Percentiles rank a stretch among this genome's conserved stretches.
phyloP scores from a whole-genome alignment of 805 yeast genomes.

The Myxozyma udenii region DNA sequence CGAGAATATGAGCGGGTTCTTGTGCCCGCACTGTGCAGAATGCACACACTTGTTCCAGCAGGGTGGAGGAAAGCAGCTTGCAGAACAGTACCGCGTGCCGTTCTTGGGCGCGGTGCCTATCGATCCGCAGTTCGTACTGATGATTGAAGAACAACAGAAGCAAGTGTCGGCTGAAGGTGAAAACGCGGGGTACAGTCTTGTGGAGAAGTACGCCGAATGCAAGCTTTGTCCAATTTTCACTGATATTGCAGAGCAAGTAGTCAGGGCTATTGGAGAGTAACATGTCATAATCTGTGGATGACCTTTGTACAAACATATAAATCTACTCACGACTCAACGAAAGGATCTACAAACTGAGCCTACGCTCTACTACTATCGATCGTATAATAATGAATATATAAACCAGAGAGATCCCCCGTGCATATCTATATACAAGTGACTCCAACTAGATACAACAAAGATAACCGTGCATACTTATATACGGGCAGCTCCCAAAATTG shows the following conservation, averaged over 20 bases:
- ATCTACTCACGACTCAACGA: no score
- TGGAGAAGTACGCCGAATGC: constrained; percentile 23
- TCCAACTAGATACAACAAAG: no score
- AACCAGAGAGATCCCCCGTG: no score
- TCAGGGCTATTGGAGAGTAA: background rate
- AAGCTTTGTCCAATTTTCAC: constrained; percentile 28
- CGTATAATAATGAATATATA: no score
- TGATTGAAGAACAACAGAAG: constrained; percentile 65
- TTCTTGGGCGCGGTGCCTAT: constrained; percentile 88
- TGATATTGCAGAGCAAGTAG: constrained; percentile 16
- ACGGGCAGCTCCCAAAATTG: no score
- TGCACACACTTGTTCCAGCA: constrained; percentile 82
- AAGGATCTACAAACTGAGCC: no score
- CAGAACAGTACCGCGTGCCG: constrained; percentile 58
- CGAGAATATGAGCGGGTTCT: constrained; percentile 95
- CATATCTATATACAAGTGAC: no score
- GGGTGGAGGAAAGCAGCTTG: constrained; percentile 82
- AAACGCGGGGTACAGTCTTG: constrained; percentile 28
- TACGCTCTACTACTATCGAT: no score
- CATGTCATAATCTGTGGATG: no score
- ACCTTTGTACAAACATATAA: no score
- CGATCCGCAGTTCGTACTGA: constrained; percentile 84
- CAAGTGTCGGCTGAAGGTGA: constrained; percentile 33
- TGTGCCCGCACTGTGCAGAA: constrained; percentile 91
- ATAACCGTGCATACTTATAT: no score